Percentiles rank a stretch among this genome's conserved stretches.
phyloP scores from a whole-genome alignment of 164 flowering plant species.

The Piper betle region DNA sequence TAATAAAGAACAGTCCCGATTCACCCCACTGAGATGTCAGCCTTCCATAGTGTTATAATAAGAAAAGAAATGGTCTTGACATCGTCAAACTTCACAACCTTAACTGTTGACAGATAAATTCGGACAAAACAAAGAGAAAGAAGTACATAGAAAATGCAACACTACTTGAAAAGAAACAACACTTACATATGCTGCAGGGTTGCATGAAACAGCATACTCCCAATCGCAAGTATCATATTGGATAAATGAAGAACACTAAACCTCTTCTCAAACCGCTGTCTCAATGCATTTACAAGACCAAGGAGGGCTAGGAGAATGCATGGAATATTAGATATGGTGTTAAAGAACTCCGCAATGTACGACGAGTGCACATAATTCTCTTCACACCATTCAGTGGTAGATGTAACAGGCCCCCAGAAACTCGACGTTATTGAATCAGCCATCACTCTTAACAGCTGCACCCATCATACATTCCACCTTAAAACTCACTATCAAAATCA shows the following conservation, averaged over 20 bases:
- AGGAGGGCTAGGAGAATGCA: conserved; percentile 57
- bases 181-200: conserved; percentile 72
- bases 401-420: conserved; percentile 91
- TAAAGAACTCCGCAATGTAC: conserved; percentile 69
- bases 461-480: background rate
- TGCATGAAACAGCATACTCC: conserved; percentile 78
- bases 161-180: background rate
- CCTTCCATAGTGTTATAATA: too few species aligned
- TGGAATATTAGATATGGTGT: conserved; percentile 68
- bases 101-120: too few species aligned
- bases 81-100: too few species aligned
- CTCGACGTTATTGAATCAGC: conserved; percentile 41
- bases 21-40: too few species aligned
- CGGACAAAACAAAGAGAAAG: background rate
- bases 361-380: conserved; percentile 57
- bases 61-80: too few species aligned
- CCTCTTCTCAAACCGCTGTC: conserved; percentile 82
- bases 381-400: conserved; percentile 77
- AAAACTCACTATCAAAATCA: background rate
- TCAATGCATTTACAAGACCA: conserved; percentile 63
- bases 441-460: conserved; percentile 22
- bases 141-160: background rate
- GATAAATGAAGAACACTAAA: conserved; percentile 75
- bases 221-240: conserved; percentile 69
- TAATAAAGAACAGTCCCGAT: too few species aligned